Conservation (phyloP, 306 rosid genomes). For the Cyclanthera cordifolia region DNA sequence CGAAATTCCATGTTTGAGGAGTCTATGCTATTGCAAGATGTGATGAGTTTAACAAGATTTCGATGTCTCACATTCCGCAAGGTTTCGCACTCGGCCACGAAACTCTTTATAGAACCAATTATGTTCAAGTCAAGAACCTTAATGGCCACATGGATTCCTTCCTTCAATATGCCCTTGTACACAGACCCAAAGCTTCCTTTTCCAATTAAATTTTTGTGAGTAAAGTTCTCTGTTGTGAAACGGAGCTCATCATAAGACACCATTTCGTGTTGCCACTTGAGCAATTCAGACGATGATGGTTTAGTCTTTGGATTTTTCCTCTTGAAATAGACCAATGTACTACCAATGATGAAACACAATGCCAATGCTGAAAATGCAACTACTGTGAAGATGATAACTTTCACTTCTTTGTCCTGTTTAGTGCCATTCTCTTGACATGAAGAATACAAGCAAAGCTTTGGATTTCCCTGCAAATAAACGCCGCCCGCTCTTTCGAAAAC, state of each 20-base stretch:
- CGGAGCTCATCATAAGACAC: conserved; percentile 50
- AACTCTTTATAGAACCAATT: conserved; percentile 43
- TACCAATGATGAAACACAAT: conserved; percentile 6
- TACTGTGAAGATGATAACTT: conserved; percentile 14
- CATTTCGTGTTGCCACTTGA: conserved; percentile 28
- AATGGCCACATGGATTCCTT: conserved; percentile 36
- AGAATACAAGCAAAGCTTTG: conserved; percentile 33
- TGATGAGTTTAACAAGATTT: conserved; percentile 54
- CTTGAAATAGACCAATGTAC: not conserved
- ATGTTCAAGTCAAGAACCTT: conserved; percentile 42
- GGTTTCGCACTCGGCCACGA: conserved; percentile 59
- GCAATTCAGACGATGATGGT: not conserved
- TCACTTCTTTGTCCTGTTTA: not conserved
- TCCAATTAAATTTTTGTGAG: conserved; percentile 21
- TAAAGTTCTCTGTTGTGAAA: conserved; percentile 39
- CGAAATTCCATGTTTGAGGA: conserved; percentile 41
- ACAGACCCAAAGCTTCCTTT: conserved; percentile 62
- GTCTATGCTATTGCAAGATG: conserved; percentile 68
- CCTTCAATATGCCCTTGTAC: conserved; percentile 36
- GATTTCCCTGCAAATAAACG: conserved; percentile 48
- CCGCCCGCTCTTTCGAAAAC: conserved; percentile 18
- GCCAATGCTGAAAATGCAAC: conserved; percentile 15
- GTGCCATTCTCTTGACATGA: conserved; percentile 19
- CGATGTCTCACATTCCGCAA: conserved; percentile 48
- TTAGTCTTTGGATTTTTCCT: not conserved